phyloP scores from a whole-genome alignment of 1,284 basidiomycete species.

The Hypsizygus ulmarius region DNA sequence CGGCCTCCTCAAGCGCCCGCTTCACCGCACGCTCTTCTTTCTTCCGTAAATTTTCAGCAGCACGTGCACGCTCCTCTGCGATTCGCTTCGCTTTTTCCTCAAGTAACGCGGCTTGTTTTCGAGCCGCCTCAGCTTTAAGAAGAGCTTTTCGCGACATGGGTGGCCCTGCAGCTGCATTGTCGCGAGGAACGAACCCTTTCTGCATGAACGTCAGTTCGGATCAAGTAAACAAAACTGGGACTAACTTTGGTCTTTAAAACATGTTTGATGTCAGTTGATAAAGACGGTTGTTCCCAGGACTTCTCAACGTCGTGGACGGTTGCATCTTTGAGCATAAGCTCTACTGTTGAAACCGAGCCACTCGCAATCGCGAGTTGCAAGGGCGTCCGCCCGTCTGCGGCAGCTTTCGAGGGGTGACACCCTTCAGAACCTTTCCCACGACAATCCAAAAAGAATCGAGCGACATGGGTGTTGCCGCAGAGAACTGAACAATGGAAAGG shows the following conservation, averaged over 20 bases:
- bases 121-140: conserved; percentile 24
- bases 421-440: conserved; percentile 28
- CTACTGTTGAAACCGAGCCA: conserved; percentile 26
- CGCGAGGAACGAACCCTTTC: conserved; percentile 34
- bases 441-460: conserved; percentile 30
- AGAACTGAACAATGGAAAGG: conserved; percentile 35
- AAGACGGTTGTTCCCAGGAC: conserved; percentile 26
- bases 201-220: conserved; percentile 9
- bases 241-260: conserved; percentile 30
- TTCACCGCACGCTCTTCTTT: conserved; percentile 24
- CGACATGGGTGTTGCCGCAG: conserved; percentile 29
- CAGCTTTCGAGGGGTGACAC: conserved; percentile 35
- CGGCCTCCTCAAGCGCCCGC: conserved; percentile 17
- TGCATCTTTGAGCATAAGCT: conserved; percentile 35
- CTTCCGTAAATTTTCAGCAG: conserved; percentile 24
- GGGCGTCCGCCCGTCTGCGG: conserved; percentile 34
- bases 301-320: conserved; percentile 36
- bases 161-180: conserved; percentile 6
- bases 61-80: conserved; percentile 28
- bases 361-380: conserved; percentile 36
- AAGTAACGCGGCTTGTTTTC: conserved; percentile 12
- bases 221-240: background rate
- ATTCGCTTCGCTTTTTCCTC: conserved; percentile 26
- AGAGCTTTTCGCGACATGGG: conserved; percentile 27
- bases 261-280: conserved; percentile 19